Percentiles rank a stretch among this genome's conserved stretches.
phyloP scores from a whole-genome alignment of 2,329 filamentous ascomycete species.

The Trichoderma gracile region DNA sequence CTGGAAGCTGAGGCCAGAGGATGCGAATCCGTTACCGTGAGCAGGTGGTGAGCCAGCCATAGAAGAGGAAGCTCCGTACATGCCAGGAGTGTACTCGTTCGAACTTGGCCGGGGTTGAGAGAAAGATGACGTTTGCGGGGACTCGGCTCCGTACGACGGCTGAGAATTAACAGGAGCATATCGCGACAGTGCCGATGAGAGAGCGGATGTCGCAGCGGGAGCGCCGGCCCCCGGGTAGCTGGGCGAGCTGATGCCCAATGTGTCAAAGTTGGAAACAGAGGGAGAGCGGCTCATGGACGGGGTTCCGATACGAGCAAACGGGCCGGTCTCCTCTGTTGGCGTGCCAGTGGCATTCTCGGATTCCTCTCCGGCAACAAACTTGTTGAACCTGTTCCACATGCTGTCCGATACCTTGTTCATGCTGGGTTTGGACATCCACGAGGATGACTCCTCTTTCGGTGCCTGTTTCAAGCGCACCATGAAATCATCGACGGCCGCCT shows the following conservation, averaged over 20 bases:
- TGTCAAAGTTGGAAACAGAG: constrained; percentile 69
- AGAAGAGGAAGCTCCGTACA: constrained; percentile 42
- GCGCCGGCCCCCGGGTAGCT: constrained; percentile 37
- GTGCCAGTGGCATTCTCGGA: constrained; percentile 68
- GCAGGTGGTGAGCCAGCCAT: constrained; percentile 27
- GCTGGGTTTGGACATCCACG: constrained; percentile 92
- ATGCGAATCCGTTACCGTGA: constrained; percentile 30
- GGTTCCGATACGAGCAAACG: constrained; percentile 77
- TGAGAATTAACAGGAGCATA: constrained; percentile 37
- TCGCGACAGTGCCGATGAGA: constrained; percentile 39
- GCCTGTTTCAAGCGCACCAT: constrained; percentile 80
- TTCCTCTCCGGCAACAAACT: constrained; percentile 92
- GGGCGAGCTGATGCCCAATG: constrained; percentile 62
- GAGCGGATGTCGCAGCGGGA: constrained; percentile 38
- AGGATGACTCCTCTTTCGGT: constrained; percentile 75
- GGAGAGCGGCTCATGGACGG: constrained; percentile 73
- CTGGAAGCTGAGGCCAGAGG: constrained; percentile 35
- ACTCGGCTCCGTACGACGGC: constrained; percentile 41
- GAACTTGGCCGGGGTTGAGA: constrained; percentile 33
- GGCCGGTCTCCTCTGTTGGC: constrained; percentile 66
- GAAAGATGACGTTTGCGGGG: constrained; percentile 52
- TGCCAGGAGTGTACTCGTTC: constrained; percentile 36
- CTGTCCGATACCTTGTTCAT: constrained; percentile 94
- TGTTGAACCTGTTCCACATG: constrained; percentile 91
- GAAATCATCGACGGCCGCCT: constrained; percentile 78